A percentile compares a stretch with the other conserved stretches of the same genome.
Conservation (phyloP, 1,284 basidiomycete genomes). For the Ceratobasidium sp. region DNA sequence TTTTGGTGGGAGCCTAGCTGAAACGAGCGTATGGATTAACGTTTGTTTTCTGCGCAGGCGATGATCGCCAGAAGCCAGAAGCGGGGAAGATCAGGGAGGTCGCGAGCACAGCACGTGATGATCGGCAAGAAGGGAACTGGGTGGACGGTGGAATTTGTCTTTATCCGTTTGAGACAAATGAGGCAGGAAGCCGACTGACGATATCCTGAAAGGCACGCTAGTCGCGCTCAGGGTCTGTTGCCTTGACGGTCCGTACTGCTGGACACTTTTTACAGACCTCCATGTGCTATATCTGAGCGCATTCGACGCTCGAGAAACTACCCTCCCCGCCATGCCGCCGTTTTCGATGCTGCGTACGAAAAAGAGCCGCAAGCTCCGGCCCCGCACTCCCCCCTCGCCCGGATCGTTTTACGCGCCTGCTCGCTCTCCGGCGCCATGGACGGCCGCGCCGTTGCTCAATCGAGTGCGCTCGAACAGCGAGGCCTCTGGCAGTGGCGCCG, state of each 20-base stretch:
- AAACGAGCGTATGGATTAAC: not conserved
- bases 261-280: no score
- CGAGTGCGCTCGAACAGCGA: not conserved
- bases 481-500: not conserved
- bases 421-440: conserved; percentile 17
- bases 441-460: not conserved
- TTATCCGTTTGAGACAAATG: not conserved
- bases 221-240: not conserved
- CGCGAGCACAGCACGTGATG: conserved; percentile 11
- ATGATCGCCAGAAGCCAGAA: not conserved
- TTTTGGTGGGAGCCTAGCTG: not conserved
- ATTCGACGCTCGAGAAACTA: no score
- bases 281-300: no score
- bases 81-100: conserved; percentile 1
- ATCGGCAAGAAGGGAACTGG: not conserved
- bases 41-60: not conserved
- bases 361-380: conserved; percentile 29
- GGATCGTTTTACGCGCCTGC: conserved; percentile 36
- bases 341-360: conserved; percentile 38
- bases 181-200: not conserved
- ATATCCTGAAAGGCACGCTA: not conserved
- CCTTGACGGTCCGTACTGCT: conserved; percentile 20
- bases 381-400: conserved; percentile 36
- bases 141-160: no score
- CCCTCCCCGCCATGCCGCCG: conserved; percentile 32